Conservation (phyloP, 1,284 basidiomycete genomes). For the Porodaedalea pini region DNA sequence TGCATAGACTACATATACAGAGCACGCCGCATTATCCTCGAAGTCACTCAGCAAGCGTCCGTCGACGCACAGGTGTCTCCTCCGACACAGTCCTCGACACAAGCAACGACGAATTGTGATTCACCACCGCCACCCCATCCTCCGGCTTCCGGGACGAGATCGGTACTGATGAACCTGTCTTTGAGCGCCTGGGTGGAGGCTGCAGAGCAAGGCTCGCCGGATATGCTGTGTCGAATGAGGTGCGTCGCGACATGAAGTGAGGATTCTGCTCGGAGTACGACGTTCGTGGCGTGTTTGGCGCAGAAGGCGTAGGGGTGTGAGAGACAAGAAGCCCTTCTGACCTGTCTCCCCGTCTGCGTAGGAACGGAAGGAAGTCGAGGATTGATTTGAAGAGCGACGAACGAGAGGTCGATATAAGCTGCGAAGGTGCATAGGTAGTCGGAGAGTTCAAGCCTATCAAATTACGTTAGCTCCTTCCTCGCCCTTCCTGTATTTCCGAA, state of each 20-base stretch:
- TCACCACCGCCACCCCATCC: neutral
- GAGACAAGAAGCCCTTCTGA: slow-evolving; percentile 63
- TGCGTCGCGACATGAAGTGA: slow-evolving; percentile 1
- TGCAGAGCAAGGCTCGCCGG: slow-evolving; percentile 2
- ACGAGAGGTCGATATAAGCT: slow-evolving; percentile 35
- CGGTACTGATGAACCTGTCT: neutral
- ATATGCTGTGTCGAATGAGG: slow-evolving; percentile 2
- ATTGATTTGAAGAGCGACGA: slow-evolving; percentile 65
- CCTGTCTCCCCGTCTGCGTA: slow-evolving; percentile 32
- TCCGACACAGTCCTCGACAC: slow-evolving; percentile 5
- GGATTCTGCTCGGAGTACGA: slow-evolving; percentile 7
- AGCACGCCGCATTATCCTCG: neutral
- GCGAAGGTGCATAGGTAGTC: slow-evolving; percentile 28
- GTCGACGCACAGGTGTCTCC: slow-evolving; percentile 6
- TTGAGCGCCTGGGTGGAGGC: slow-evolving; percentile 16
- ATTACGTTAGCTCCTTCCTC: neutral
- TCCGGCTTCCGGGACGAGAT: neutral
- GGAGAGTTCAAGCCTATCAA: slow-evolving; percentile 33
- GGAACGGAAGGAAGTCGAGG: slow-evolving; percentile 44
- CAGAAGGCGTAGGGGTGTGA: slow-evolving; percentile 37
- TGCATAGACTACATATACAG: neutral
- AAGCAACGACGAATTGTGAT: neutral
- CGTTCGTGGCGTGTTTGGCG: slow-evolving; percentile 13
- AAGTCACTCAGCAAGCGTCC: slow-evolving; percentile 9
- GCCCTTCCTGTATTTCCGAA: too few relatives aligned